phyloP scores from a whole-genome alignment of 345 rosid genomes.

The Pugionium dolabratum region DNA sequence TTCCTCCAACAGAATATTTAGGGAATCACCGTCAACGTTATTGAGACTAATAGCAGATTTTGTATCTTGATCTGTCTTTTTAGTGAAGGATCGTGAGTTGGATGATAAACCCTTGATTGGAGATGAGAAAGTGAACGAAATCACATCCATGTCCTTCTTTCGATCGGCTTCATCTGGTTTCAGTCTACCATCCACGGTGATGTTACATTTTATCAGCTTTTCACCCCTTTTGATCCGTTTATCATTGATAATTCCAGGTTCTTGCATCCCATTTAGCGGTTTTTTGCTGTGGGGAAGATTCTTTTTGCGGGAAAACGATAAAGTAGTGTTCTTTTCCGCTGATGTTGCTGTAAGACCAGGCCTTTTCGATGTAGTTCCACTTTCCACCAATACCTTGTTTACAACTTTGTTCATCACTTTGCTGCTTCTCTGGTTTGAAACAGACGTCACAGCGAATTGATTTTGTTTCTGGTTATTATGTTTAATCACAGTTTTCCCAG shows the following conservation, averaged over 20 bases:
- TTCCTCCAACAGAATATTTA: slow-evolving; percentile 70
- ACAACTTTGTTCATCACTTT: slow-evolving; percentile 45
- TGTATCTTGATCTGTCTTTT: slow-evolving; percentile 28
- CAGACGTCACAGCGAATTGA: slow-evolving; percentile 31
- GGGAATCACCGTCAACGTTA: slow-evolving; percentile 52
- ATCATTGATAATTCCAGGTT: slow-evolving; percentile 36
- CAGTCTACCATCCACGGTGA: slow-evolving; percentile 37
- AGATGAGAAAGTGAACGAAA: slow-evolving; percentile 91
- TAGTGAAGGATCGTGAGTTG: slow-evolving; percentile 32
- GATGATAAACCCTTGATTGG: slow-evolving; percentile 57
- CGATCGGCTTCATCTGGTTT: slow-evolving; percentile 38
- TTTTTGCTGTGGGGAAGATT: slow-evolving; percentile 45
- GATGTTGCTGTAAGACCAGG: slow-evolving; percentile 26
- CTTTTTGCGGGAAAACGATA: slow-evolving; percentile 45
- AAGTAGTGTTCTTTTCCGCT: slow-evolving; percentile 41
- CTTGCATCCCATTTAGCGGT: slow-evolving; percentile 39
- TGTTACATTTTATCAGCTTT: slow-evolving; percentile 47
- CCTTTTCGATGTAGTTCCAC: slow-evolving; percentile 47
- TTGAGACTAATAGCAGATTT: slow-evolving; percentile 32
- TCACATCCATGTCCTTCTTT: slow-evolving; percentile 65
- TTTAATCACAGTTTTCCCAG: slow-evolving; percentile 48
- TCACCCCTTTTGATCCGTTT: slow-evolving; percentile 43
- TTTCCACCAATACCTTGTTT: slow-evolving; percentile 46
- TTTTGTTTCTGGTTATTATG: slow-evolving; percentile 41
- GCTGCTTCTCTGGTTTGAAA: slow-evolving; percentile 47